Base-by-base conservation (phyloP, 208 protist genomes). In the Herpetomonas samuelpessoai region DNA sequence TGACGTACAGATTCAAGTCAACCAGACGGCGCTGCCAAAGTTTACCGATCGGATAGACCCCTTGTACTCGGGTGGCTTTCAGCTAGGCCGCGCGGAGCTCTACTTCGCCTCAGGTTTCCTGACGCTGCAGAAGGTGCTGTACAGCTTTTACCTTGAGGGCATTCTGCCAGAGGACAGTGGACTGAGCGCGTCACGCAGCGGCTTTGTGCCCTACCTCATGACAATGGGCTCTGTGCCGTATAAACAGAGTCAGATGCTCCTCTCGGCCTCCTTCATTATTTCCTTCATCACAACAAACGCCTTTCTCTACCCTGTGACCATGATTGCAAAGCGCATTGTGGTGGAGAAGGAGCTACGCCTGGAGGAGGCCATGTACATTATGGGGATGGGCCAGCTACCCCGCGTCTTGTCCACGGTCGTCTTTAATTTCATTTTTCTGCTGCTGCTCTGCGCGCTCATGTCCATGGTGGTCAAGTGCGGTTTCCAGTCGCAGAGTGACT, bases 121-220 rank as follows among this genome's bases (percentile, higher is more conserved):
- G 16, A 64, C 69, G 16, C 27, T 85, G 30, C 70, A 85, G 62
- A 68, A 67, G 41, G 25, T 55, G 7, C 50, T 85, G 4, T 53
- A 61, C 21, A 62, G 75, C 44, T 71, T 60, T 29, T 50, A 72
- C 24, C 35, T 52, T 19, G n/a, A 51, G 77, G 71, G 78, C 26
- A 10, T 77, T 16, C 26, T 74, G 30, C 70, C 61, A 27, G 90
- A 86, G 19, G 88, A 95, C 27, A n/a, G n/a, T n/a, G n/a, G n/a
- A n/a, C 82, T 61, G 63, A 92, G 96, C 86, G 92, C 96, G 35
- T 91, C 97, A 59, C 92, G 92, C 7, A 88, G 96, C 61, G 10
- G 24, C 19, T 55, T 55, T 30, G 27, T 28, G 24, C 49, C 49
- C 49, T 55, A 39, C 49, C n/a, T 55, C 24, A 38, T 38, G 27